Base-by-base conservation (phyloP, 257 asterid genomes). In the Lantana camara region DNA sequence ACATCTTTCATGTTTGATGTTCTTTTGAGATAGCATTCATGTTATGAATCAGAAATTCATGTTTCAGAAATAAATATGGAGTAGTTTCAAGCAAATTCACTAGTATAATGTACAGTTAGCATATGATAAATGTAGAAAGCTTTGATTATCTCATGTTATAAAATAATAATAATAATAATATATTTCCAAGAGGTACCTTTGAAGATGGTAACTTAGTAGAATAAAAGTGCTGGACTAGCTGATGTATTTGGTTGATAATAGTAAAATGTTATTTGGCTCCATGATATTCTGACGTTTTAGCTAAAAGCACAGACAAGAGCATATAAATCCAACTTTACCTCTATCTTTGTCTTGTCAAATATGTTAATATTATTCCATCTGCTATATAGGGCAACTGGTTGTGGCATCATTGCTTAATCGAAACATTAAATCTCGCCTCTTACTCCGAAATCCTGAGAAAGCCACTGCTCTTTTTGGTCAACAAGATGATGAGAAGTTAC, bases 391-490 rank as follows among this genome's bases (percentile, higher is more conserved):
- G 77, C 98, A 92, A 78, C 67, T 92, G 76, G 81, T 92, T 63
- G 97, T 92, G 24, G 98, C 98, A 71, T 82, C 95, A 22, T 75
- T 92, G 77, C 91, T 89, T 40, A 66, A 60, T 59, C 90, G 96
- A 19, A 80, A 83, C 48, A 75, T 85, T 65, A 89, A 76, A 73
- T 65, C 88, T 65, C 83, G 88, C 58, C 95, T 92, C 51, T 65
- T 89, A 47, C 92, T 85, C 64, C 85, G 97, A 60, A 78, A 83
- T 73, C 88, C 87, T 23, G 90, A 80, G 74, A 92, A 89, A 74
- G 91, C 96, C 63, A 50, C 77, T 42, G 22, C 88, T 63, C 81
- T 92, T 27, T 92, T 92, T 77, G 98, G 98, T 22, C 73, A 77
- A 66, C 96, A 85, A 45, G 91, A 85, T 56, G 91, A 82, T 67